phyloP scores from a whole-genome alignment of 495 filamentous ascomycete species.

The Elaphomyces granulatus region DNA sequence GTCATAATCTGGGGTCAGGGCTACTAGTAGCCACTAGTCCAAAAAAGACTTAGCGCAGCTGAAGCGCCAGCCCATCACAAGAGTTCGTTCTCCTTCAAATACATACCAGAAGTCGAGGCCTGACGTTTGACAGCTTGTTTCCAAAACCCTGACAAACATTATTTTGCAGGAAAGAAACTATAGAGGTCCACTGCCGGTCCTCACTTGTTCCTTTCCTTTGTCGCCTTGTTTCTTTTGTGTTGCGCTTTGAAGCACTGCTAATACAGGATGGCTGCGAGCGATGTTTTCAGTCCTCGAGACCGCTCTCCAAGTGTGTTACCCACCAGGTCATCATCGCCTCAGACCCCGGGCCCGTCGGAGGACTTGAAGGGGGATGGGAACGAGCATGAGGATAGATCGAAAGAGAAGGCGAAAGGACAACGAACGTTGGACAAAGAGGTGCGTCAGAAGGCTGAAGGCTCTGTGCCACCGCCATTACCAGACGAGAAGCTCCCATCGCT shows the following conservation, averaged over 20 bases:
- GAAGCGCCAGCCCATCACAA: background rate
- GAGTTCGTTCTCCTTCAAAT: background rate
- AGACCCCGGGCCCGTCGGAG: background rate
- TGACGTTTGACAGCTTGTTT: background rate
- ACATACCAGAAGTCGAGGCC: background rate
- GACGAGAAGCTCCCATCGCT: slow-evolving; percentile 34
- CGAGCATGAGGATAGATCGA: slow-evolving; percentile 9
- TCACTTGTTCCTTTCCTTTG: background rate
- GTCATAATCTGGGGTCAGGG: too few relatives aligned
- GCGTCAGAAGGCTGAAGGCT: slow-evolving; percentile 8
- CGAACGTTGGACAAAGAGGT: slow-evolving; percentile 11
- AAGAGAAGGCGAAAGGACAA: slow-evolving; percentile 11
- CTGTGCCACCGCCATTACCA: slow-evolving; percentile 35
- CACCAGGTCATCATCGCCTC: background rate
- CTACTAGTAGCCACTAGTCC: too few relatives aligned
- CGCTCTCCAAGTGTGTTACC: slow-evolving; percentile 1
- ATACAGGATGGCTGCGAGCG: slow-evolving; percentile 1
- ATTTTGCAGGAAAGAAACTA: background rate
- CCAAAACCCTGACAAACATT: background rate
- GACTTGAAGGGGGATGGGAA: slow-evolving; percentile 6
- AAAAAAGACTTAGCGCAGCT: too few relatives aligned
- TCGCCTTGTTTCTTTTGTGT: background rate
- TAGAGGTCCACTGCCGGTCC: background rate
- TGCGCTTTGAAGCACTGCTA: slow-evolving; percentile 1
- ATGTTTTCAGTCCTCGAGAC: background rate